Conservation (phyloP, 306 rosid genomes). For the Rosa rugosa region DNA sequence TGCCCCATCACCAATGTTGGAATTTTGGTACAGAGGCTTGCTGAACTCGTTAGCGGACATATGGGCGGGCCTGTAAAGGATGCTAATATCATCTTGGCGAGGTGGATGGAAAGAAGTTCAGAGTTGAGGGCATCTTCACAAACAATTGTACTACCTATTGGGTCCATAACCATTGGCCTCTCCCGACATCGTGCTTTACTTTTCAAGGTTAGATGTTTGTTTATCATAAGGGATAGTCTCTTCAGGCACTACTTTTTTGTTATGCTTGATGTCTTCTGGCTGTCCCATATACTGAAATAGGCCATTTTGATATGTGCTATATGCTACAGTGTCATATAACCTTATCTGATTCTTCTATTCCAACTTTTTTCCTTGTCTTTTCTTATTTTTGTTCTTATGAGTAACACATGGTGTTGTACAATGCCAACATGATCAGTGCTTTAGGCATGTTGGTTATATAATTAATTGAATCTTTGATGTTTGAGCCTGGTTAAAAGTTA, state of each 20-base stretch:
- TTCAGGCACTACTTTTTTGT: not conserved
- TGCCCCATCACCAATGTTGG: conserved; percentile 68
- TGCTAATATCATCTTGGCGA: conserved; percentile 69
- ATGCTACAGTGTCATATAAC: not conserved
- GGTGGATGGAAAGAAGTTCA: conserved; percentile 88
- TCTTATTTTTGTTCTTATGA: not conserved
- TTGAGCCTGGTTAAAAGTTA: not conserved
- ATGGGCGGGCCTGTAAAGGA: conserved; percentile 99
- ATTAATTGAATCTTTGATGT: not conserved
- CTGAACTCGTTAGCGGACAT: conserved; percentile 79
- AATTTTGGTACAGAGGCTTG: conserved; percentile 82
- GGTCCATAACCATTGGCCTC: conserved; percentile 88
- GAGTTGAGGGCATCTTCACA: conserved; percentile 77
- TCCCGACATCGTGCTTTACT: conserved; percentile 97
- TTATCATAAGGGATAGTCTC: not conserved
- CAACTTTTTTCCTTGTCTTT: not conserved
- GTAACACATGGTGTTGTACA: not conserved
- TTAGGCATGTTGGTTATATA: not conserved
- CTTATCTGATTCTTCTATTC: not conserved
- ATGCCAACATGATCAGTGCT: not conserved
- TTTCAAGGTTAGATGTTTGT: conserved; percentile 72
- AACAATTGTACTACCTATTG: conserved; percentile 85
- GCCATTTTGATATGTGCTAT: not conserved
- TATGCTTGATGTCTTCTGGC: conserved; percentile 23
- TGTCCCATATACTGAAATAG: not conserved